phyloP scores from a whole-genome alignment of 169 alveolate genomes.

The Eimeria necatrix region DNA sequence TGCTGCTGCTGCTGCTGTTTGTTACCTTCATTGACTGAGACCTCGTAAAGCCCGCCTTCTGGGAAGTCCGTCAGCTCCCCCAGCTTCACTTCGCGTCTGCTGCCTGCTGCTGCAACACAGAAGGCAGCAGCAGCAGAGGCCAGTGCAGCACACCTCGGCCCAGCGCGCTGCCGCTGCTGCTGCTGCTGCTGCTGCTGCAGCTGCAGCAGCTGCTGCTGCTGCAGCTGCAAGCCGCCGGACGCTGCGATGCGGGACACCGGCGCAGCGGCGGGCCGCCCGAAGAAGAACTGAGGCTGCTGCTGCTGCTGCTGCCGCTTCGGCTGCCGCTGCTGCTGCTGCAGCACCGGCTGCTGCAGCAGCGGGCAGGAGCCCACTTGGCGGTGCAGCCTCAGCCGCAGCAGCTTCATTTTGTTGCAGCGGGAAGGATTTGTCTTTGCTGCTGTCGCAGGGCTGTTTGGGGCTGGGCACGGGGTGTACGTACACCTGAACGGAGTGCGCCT shows the following conservation, averaged over 20 bases:
- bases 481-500: neutral
- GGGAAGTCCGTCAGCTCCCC: constrained; percentile 60
- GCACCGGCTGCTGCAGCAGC: constrained; percentile 20
- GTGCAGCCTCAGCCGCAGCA: no score
- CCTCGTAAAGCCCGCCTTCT: constrained; percentile 65
- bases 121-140: constrained; percentile 49
- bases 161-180: neutral
- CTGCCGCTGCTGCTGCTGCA: neutral
- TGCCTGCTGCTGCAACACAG: constrained; percentile 22
- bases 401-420: neutral
- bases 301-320: constrained; percentile 45
- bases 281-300: neutral
- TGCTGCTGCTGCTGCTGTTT: no score
- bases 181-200: constrained; percentile 73
- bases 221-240: no score
- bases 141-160: neutral
- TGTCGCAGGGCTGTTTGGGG: neutral
- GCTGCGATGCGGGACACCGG: neutral
- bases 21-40: constrained; percentile 70
- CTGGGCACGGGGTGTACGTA: constrained; percentile 40
- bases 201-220: neutral
- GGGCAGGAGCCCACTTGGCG: neutral
- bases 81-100: constrained; percentile 19
- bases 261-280: neutral
- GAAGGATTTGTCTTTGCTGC: neutral